Base-by-base conservation (phyloP, 192 early-diverging fungal genomes). In the Coemansia reversa region DNA sequence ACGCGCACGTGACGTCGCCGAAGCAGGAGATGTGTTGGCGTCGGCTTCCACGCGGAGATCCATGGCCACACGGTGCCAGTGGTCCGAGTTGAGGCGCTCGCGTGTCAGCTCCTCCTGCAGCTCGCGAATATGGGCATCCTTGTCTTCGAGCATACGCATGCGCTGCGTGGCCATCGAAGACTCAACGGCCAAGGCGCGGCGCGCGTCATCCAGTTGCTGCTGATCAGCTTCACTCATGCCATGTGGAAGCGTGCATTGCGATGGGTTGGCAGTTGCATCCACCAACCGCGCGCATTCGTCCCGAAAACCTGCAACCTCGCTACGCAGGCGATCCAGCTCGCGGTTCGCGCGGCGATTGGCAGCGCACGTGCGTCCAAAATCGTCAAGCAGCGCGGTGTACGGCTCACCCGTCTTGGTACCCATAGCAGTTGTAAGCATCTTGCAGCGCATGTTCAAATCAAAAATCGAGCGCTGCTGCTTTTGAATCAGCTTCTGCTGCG, bases 381-480 rank as follows among this genome's bases (percentile, higher is more conserved):
- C 49, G 50, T 65, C 59, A 0, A 67, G 22, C 55, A 80, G 52
- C 2, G 64, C 65, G 18, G 66, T 58, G 59, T 67, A 69, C 12
- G 77, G 77, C 54, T 71, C 32, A 27, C 62, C 48, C 6, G 69
- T 62, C 32, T 62, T 69, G 7, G 57, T 33, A 9, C 39, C 19
- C 72, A 80, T 70, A 23, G 77, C 72, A 20, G 33, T 60, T 8
- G 27, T 47, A 22, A 80, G 52, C 62, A 74, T 67, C 54, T 68
- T 70, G 67, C 53, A 71, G 33, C 65, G 64, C 65, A 74, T 45
- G 51, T 70, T 74, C 23, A 80, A 60, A 50, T 80, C 77, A 39
- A 70, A 80, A 23, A 80, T 80, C 25, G 55, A n/a, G 24, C 77
- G 67, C 62, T 80, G 77, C 69, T 80, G 77, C 54, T 80, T 74